A percentile compares a stretch with the other conserved stretches of the same genome.
phyloP scores from a whole-genome alignment of 2,329 filamentous ascomycete species.

The Drechslerella dactyloides region DNA sequence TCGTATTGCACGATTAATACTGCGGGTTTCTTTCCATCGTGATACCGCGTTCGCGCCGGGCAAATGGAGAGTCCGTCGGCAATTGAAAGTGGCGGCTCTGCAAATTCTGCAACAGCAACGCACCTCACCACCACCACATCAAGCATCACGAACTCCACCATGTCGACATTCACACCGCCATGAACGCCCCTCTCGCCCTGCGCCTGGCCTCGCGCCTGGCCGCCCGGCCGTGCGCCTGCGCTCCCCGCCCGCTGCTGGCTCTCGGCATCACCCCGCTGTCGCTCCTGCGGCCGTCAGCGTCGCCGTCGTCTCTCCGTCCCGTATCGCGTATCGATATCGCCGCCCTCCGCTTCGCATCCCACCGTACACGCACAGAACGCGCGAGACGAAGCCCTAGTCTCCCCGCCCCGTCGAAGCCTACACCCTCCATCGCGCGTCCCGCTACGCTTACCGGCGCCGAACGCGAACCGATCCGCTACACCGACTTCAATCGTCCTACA shows the following conservation, averaged over 20 bases:
- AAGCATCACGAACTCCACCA: conserved; percentile 37
- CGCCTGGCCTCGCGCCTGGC: conserved; percentile 43
- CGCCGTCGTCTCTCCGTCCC: not conserved
- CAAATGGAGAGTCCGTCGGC: too few species aligned
- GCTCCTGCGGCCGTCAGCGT: not conserved
- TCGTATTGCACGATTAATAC: too few species aligned
- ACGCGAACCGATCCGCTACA: conserved; percentile 40
- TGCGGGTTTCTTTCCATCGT: too few species aligned
- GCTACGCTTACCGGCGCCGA: conserved; percentile 38
- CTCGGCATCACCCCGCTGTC: conserved; percentile 14
- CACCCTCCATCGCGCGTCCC: conserved; percentile 34
- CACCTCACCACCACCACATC: not conserved
- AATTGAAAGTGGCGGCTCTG: too few species aligned
- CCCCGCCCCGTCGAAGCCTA: conserved; percentile 18
- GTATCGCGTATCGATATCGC: not conserved
- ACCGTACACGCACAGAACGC: conserved; percentile 23
- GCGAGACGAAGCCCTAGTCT: conserved; percentile 20
- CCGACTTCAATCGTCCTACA: conserved; percentile 27
- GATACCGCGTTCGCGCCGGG: too few species aligned
- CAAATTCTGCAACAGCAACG: conserved; percentile 6
- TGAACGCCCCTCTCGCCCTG: conserved; percentile 42
- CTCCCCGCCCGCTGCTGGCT: not conserved
- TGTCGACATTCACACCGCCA: conserved; percentile 18
- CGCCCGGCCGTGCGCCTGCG: conserved; percentile 22
- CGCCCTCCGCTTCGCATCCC: conserved; percentile 25